Evolutionary conservation across 2,329 filamentous ascomycete genomes (phyloP).

Genomic region (Clonostachys sp.): DNA sequence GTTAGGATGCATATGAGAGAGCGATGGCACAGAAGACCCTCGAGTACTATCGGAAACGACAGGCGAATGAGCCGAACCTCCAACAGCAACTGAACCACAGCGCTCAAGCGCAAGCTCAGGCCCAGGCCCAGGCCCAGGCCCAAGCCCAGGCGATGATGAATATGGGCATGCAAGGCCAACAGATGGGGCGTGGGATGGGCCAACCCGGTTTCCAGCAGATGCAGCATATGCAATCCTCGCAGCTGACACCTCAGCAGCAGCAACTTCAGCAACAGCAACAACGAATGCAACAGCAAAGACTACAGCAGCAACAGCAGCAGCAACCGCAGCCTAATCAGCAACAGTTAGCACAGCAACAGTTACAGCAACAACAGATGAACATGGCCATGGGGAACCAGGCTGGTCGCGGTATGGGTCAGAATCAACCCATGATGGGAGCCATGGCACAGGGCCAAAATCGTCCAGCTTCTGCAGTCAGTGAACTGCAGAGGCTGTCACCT

Average conservation of each 20-base stretch:
- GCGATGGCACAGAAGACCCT: slow-evolving; percentile 37
- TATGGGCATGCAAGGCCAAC: slow-evolving; percentile 33
- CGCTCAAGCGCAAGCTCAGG: slow-evolving; percentile 28
- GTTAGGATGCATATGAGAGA: slow-evolving; percentile 44
- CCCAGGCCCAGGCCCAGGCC: slow-evolving; percentile 32
- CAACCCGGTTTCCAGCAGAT: slow-evolving; percentile 54
- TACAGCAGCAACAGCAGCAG: slow-evolving; percentile 37
- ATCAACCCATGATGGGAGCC: slow-evolving; percentile 26
- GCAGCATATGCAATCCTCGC: slow-evolving; percentile 52
- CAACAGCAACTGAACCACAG: slow-evolving; percentile 44
- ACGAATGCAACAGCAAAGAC: slow-evolving; percentile 15
- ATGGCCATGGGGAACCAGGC: slow-evolving; percentile 32
- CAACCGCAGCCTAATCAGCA: slow-evolving; percentile 46
- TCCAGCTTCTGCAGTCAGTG: slow-evolving; percentile 7
- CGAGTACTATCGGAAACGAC: slow-evolving; percentile 46
- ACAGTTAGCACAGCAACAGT: slow-evolving; percentile 12
- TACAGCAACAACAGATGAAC: slow-evolving; percentile 22
- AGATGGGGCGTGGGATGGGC: slow-evolving; percentile 44
- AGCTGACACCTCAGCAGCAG: slow-evolving; percentile 41
- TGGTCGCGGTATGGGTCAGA: slow-evolving; percentile 33
- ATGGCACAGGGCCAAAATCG: slow-evolving; percentile 29
- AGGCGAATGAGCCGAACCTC: slow-evolving; percentile 42
- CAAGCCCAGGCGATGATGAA: slow-evolving; percentile 45
- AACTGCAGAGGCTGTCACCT: slow-evolving; percentile 31
- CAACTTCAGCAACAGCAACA: slow-evolving; percentile 17